These are phyloP conservation scores for Mycena alexandri DNA, from an alignment of 768 basidiomycete species.

Conservation along the genomic window DNA sequence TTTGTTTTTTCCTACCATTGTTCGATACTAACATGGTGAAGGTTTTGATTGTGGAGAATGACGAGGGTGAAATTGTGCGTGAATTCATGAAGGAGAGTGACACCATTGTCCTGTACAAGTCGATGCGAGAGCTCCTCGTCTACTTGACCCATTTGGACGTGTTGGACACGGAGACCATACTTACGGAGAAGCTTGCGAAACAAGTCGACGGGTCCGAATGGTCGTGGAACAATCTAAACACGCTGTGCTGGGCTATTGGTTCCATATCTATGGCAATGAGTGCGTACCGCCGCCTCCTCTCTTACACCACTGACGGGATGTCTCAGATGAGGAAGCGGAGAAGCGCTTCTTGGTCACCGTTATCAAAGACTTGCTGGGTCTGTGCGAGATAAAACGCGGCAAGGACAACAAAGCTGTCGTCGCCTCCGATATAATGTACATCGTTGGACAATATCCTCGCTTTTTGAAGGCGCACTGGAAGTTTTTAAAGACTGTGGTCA, in stretches of 20 bases:
- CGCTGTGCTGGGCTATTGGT: slow-evolving; percentile 99
- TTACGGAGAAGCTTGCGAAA: slow-evolving; percentile 96
- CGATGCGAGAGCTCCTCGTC: slow-evolving; percentile 97
- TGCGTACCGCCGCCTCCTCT: slow-evolving; percentile 56
- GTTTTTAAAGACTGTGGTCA: slow-evolving; percentile 99
- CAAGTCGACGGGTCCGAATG: slow-evolving; percentile 98
- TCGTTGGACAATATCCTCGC: slow-evolving; percentile 98
- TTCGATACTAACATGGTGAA: slow-evolving; percentile 45
- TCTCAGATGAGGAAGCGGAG: slow-evolving; percentile 95
- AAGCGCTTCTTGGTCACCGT: slow-evolving; percentile 99
- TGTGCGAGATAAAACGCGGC: slow-evolving; percentile 98
- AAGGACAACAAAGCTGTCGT: slow-evolving; percentile 99
- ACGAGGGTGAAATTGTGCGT: slow-evolving; percentile 98
- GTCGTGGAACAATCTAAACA: slow-evolving; percentile 99
- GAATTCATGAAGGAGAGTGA: slow-evolving; percentile 99
- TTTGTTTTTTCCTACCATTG: background rate
- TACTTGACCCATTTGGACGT: slow-evolving; percentile 99
- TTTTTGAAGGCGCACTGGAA: slow-evolving; percentile 99
- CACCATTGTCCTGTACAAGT: slow-evolving; percentile 98
- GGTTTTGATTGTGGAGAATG: slow-evolving; percentile 99
- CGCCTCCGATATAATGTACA: slow-evolving; percentile 97
- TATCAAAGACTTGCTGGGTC: slow-evolving; percentile 97
- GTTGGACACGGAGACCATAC: slow-evolving; percentile 93
- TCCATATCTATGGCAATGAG: slow-evolving; percentile 99
- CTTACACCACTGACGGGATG: slow-evolving; percentile 13